Conservation (phyloP, 257 asterid genomes). For the Sherardia arvensis region DNA sequence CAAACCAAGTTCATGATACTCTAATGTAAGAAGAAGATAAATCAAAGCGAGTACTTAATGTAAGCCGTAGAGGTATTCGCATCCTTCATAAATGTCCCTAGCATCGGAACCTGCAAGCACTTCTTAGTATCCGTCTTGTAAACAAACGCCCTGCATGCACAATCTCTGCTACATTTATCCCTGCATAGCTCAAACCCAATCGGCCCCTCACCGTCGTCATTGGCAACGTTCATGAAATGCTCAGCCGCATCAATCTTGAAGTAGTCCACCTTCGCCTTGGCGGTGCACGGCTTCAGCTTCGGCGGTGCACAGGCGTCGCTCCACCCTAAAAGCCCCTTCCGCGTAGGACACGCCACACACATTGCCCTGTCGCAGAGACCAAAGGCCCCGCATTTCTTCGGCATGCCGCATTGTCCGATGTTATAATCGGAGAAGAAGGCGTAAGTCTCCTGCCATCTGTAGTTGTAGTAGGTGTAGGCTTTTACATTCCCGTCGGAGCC, state of each 20-base stretch:
- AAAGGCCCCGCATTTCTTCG: conserved; percentile 13
- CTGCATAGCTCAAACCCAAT: conserved; percentile 3
- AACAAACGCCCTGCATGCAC: conserved; percentile 11
- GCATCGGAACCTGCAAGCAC: conserved; percentile 10
- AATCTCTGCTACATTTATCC: conserved; percentile 13
- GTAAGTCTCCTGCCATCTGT: conserved; percentile 16
- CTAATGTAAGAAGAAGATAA: no score
- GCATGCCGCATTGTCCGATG: conserved; percentile 14
- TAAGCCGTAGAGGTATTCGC: conserved; percentile 7
- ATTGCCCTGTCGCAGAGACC: conserved; percentile 17
- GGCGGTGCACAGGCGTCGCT: conserved; percentile 15
- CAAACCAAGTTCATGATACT: no score
- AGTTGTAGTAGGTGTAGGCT: conserved; percentile 11
- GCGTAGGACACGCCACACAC: conserved; percentile 21
- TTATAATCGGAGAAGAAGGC: conserved; percentile 12
- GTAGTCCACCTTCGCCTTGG: conserved; percentile 11
- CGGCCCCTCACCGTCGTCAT: conserved; percentile 18
- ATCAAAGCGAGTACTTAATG: conserved; percentile 8
- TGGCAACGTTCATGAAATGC: conserved; percentile 14
- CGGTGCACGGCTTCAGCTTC: conserved; percentile 13
- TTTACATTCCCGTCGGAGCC: conserved; percentile 13
- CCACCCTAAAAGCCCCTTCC: conserved; percentile 22
- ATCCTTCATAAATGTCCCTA: conserved; percentile 12
- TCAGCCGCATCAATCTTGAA: conserved; percentile 16
- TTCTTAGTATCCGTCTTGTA: conserved; percentile 15